These are phyloP conservation scores for Ensete glaucum DNA, from an alignment of 176 grass and related monocot species.

Conservation along the genomic window DNA sequence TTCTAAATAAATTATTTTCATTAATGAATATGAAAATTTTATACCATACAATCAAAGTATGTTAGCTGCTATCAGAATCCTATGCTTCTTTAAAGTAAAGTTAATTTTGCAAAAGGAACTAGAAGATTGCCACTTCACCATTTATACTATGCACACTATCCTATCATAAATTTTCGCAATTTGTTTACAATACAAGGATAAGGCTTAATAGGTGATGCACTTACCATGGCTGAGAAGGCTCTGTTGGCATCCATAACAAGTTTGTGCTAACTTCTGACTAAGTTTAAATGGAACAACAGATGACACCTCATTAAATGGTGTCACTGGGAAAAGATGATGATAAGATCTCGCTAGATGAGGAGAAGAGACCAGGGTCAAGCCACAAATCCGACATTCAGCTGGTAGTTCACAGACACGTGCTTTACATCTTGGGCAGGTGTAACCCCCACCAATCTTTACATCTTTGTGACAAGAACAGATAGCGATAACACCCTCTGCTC, in stretches of 20 bases:
- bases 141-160: no score
- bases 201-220: neutral
- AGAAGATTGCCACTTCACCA: no score
- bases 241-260: conserved; percentile 79
- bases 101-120: no score
- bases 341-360: conserved; percentile 93
- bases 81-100: no score
- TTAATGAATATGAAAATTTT: no score
- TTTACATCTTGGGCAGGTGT: conserved; percentile 97
- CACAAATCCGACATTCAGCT: conserved; percentile 76
- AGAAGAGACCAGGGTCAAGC: conserved; percentile 86
- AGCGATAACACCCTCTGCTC: conserved; percentile 82
- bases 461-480: conserved; percentile 99
- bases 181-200: no score
- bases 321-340: conserved; percentile 91
- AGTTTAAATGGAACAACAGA: conserved; percentile 38
- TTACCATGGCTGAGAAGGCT: conserved; percentile 65
- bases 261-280: conserved; percentile 64
- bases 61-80: no score
- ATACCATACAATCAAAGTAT: no score
- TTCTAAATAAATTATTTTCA: no score
- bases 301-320: conserved; percentile 78
- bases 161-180: neutral
- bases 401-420: conserved; percentile 92
- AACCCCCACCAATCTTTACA: conserved; percentile 76